Conservation (phyloP, 2,329 filamentous ascomycete species). For the Microsporum ferrugineum region DNA sequence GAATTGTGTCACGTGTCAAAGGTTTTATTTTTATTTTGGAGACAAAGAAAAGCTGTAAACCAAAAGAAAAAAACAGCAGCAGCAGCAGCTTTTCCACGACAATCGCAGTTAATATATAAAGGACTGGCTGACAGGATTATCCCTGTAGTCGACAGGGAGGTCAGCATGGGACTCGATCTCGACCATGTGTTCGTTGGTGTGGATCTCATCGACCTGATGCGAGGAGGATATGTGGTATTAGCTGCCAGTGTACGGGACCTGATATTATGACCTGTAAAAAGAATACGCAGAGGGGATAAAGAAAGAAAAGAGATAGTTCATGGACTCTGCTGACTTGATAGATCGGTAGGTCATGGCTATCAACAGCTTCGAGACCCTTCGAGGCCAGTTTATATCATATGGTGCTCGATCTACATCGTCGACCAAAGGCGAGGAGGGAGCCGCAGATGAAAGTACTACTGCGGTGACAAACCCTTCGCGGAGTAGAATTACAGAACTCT, state of each 20-base stretch:
- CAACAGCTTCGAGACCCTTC: constrained; percentile 41
- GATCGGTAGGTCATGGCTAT: constrained; percentile 37
- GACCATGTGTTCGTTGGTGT: background rate
- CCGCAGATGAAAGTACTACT: constrained; percentile 8
- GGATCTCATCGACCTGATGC: constrained; percentile 4
- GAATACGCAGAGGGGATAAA: too few species aligned
- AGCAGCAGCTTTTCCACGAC: background rate
- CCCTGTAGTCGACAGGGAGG: background rate
- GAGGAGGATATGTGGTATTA: background rate
- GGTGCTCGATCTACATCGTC: constrained; percentile 41
- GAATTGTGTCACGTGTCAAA: background rate
- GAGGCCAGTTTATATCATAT: constrained; percentile 48
- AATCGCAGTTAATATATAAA: background rate
- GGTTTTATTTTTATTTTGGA: background rate
- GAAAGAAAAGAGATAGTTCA: background rate
- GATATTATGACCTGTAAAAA: background rate
- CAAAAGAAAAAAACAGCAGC: background rate
- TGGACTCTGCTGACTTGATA: constrained; percentile 3
- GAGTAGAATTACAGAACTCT: constrained; percentile 17
- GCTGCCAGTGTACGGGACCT: constrained; percentile 1
- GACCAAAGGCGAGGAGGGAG: constrained; percentile 8
- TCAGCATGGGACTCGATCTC: background rate
- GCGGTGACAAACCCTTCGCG: background rate
- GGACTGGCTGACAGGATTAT: background rate
- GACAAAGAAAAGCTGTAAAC: too few species aligned